phyloP scores from a whole-genome alignment of 345 rosid species.

The Limnanthes douglasii region DNA sequence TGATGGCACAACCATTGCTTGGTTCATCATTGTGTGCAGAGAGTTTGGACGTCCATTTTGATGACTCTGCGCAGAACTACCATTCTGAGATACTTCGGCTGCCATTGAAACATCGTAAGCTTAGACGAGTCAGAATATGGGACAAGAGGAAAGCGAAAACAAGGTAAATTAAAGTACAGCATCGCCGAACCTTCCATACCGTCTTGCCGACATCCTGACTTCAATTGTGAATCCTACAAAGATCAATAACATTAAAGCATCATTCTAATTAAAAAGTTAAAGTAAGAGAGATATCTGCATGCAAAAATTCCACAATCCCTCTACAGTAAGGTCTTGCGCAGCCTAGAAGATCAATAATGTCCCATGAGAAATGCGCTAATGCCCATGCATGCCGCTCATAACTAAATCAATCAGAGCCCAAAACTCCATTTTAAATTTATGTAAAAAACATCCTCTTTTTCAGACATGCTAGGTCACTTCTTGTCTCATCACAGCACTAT shows the following conservation, averaged over 20 bases:
- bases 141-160: no score
- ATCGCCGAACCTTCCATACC: constrained; percentile 45
- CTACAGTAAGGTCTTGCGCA: no score
- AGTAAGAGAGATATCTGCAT: background rate
- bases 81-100: constrained; percentile 64
- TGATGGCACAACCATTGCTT: constrained; percentile 35
- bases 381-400: no score
- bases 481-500: no score
- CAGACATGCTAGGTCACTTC: no score
- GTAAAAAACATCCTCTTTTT: no score
- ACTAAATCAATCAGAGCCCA: no score
- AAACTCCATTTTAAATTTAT: no score
- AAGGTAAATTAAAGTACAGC: constrained; percentile 1
- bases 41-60: constrained; percentile 54
- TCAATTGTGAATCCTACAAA: constrained; percentile 50
- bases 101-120: no score
- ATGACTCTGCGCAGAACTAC: constrained; percentile 40
- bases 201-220: constrained; percentile 69
- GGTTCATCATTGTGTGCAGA: constrained; percentile 29
- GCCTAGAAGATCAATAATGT: no score
- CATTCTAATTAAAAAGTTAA: background rate
- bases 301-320: background rate
- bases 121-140: no score
- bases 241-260: constrained; percentile 8
- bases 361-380: no score